Base-by-base conservation (phyloP, 805 yeast genomes). In the Debaryomyces castellii region DNA sequence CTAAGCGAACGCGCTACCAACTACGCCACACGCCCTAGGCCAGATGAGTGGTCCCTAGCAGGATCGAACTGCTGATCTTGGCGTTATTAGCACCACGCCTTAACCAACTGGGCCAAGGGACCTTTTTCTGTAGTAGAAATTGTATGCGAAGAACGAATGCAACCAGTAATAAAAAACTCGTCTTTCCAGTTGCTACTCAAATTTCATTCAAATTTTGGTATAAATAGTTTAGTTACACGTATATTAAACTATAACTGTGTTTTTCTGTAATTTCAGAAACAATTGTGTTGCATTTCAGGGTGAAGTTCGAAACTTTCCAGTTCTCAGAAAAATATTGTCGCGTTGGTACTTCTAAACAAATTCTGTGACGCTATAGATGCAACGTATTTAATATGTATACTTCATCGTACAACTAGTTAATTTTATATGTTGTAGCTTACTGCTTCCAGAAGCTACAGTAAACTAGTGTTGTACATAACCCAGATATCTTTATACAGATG, bases 1-100 rank as follows among this genome's bases (percentile, higher is more conserved):
- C 74, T 66, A 69, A 69, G 74, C 64, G 73, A 67, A 68, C 74
- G 73, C 74, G 74, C 74, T 69, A 69, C 74, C 74, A 69, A 69
- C 74, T 69, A 63, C 74, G 74, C 74, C 73, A 69, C 72, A 69
- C 73, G 73, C 73, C 73, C 65, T 16, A n/a, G 23, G 35, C 10
- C 5, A n/a, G 18, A n/a, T 7, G n/a, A 14, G 20, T 82, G 87
- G 81, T 82, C 86, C 85, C 86, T 82, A 80, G 85, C 87, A 79
- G 87, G 88, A 81, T 82, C 88, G 88, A 82, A 82, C 88, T 80
- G 88, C 86, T 81, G 88, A 82, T 82, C 88, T 72, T 59, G 76
- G 77, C 75, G 76, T 71, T 71, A 71, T 71, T 71, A 71, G 76
- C 77, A 71, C 77, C 76, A 60, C 76, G 76, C 76, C 76, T 67